A percentile compares a stretch with the other conserved stretches of the same genome.
Evolutionary conservation across 805 yeast species (phyloP).

Genomic region (Metschnikowia vanudenii): DNA sequence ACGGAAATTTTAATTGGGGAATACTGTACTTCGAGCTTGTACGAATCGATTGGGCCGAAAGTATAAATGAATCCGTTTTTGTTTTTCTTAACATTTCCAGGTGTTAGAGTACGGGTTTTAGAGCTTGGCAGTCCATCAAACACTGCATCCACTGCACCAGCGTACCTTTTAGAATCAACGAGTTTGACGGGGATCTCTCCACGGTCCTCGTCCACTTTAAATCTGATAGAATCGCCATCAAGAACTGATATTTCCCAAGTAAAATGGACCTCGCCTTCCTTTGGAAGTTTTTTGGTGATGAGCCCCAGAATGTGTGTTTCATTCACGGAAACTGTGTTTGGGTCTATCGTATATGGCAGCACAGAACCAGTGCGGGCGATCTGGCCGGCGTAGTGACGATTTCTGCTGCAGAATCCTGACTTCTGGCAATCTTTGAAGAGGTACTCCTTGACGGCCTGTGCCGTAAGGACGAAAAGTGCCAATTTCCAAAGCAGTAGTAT

Average conservation of each 20-base stretch:
- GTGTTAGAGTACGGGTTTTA: neutral
- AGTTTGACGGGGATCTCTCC: slow-evolving; percentile 20
- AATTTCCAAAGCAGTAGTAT: neutral
- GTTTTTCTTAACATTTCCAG: slow-evolving; percentile 8
- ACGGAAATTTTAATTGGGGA: slow-evolving; percentile 53
- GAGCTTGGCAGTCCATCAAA: slow-evolving; percentile 5
- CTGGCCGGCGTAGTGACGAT: slow-evolving; percentile 59
- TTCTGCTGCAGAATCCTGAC: slow-evolving; percentile 82
- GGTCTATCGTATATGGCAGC: slow-evolving; percentile 26
- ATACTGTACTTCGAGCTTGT: slow-evolving; percentile 42
- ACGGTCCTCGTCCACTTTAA: slow-evolving; percentile 64
- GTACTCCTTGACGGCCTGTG: slow-evolving; percentile 52
- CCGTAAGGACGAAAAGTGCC: slow-evolving; percentile 9
- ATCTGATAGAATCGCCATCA: slow-evolving; percentile 56
- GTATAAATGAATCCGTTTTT: slow-evolving; percentile 16
- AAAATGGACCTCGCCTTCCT: slow-evolving; percentile 31
- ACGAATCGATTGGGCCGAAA: slow-evolving; percentile 42
- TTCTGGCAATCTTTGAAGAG: slow-evolving; percentile 75
- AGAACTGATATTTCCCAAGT: slow-evolving; percentile 60
- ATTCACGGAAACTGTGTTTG: slow-evolving; percentile 15
- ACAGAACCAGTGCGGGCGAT: slow-evolving; percentile 13
- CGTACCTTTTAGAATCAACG: slow-evolving; percentile 57
- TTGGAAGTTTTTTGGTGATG: slow-evolving; percentile 42
- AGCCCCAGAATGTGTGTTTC: slow-evolving; percentile 42
- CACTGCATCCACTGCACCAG: slow-evolving; percentile 28